Base-by-base conservation (phyloP, 1,284 basidiomycete species). In the Thecaphora thlaspeos region DNA sequence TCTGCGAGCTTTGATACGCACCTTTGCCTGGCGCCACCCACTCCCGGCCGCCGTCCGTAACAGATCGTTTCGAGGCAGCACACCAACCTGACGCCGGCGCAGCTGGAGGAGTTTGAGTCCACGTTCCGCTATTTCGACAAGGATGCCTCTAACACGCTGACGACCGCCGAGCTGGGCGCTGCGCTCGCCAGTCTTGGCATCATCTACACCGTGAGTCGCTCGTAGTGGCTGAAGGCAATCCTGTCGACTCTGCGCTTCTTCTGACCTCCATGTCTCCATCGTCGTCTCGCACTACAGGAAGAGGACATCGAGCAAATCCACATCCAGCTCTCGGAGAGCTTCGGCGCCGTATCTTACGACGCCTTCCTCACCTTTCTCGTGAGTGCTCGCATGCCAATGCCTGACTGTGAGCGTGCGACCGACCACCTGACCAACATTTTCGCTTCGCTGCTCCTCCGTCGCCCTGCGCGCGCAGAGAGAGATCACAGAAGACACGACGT, bases 101-200 rank as follows among this genome's bases (percentile, higher is more conserved):
- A 96, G 77, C 82, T 97, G 22, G 93, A 97, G 78, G 93, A 97
- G 76, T 97, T 97, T 68, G 93, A 97, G 78, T 87, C 88, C 73
- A 95, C 93, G 1, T 98, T 97, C 85, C 86, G 94, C 52, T 93
- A 96, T 80, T 98, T 98, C 75, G 93, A 96, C 79, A 87, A 87
- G 66, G 91, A 96, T 70, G 88, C 90, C 68, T 86, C 87, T 43
- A 95, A 96, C 78, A 90, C 88, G 0, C 84, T 98, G 32, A 86
- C 84, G 51, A 80, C 88, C 49, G 84, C 89, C 2, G 91, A 97
- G 79, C 88, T 96, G 83, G 86, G 87, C 17, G 91, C 91, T 14
- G 94, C 94, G 0, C 82, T 98, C 18, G 93, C 94, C 2, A 92
- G 90, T 80, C 81, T 97, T 42, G 93, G 94, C 1, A 91, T 98